Base-by-base conservation (phyloP, 192 early-diverging fungal genomes). In the Allomyces javanicus region DNA sequence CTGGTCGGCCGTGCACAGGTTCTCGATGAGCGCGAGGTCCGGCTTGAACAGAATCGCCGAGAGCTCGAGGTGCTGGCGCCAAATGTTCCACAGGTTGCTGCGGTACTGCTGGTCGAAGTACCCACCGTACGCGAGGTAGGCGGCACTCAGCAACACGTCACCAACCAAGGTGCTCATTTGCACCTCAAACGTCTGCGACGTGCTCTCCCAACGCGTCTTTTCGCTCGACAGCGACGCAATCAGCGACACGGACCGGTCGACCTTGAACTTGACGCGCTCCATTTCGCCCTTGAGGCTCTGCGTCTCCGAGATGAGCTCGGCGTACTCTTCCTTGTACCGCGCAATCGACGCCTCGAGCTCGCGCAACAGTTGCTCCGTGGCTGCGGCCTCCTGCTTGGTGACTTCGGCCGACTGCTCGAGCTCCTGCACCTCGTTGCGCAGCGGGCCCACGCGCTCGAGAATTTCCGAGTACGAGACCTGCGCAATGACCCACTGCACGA, bases 111-210 rank as follows among this genome's bases (percentile, higher is more conserved):
- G 96, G 79, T 97, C 94, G 81, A 97, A 98, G 82, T 88, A 91
- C 21, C 97, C 97, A 44, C 84, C 93, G 70, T 99, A 99, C 1
- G 96, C 89, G 26, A 97, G 74, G 75, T 96, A 91, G n/a, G 94
- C 97, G 0, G 92, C 79, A 9, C 89, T 85, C 50, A 98, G 74
- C 23, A 99, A 72, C 21, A 94, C 90, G 70, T 99, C 97, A 65
- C 97, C 97, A 25, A 97, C 91, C 62, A 98, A 89, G 14, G 97
- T 99, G 6, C 86, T 89, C 94, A 99, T 98, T 76, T 97, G 93
- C 24, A 78, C 83, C 66, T 88, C 92, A 71, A 99, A 97, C 9
- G 92, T 84, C 64, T 89, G 83, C 68, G 91, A 92, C 24, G 90
- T 85, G 10, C 75, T 72, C 70, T 88, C 86, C 97, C 97, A 99